Percentiles rank a stretch among this genome's conserved stretches.
These are phyloP conservation scores for Talaromyces sp. DNA, from an alignment of 2,329 filamentous ascomycete species.

Conservation along the genomic window DNA sequence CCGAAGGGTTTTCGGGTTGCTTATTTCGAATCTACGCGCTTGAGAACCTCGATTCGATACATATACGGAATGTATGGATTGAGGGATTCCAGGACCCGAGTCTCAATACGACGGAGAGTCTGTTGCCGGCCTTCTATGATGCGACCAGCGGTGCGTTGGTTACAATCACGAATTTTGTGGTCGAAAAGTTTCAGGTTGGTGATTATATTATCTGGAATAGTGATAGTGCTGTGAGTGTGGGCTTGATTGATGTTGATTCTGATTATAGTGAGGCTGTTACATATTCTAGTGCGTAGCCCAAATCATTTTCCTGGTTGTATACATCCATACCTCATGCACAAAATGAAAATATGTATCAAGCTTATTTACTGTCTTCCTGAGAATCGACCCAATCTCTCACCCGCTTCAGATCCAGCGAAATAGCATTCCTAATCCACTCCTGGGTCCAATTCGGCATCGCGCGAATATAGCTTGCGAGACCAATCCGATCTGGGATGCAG, in stretches of 20 bases:
- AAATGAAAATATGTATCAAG: neutral
- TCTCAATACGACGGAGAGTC: neutral
- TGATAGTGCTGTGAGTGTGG: neutral
- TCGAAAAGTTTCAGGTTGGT: neutral
- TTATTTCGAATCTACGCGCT: neutral
- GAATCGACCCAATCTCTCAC: slow-evolving; percentile 20
- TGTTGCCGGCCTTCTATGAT: neutral
- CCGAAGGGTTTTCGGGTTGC: neutral
- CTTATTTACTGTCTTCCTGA: neutral
- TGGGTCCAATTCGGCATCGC: slow-evolving; percentile 47
- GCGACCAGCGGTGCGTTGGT: neutral
- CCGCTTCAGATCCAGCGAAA: slow-evolving; percentile 24
- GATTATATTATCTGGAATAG: neutral
- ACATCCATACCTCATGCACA: neutral
- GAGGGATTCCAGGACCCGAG: neutral
- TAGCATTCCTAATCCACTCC: slow-evolving; percentile 33
- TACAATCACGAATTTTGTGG: neutral
- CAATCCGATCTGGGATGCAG: slow-evolving; percentile 43
- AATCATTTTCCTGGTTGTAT: neutral
- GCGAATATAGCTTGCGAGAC: slow-evolving; percentile 25
- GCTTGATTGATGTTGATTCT: neutral
- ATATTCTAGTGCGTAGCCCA: neutral
- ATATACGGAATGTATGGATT: neutral
- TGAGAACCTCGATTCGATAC: no score
- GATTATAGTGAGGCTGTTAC: neutral